Evolutionary conservation across 1,284 basidiomycete species (phyloP).

Genomic region (Porogramme epimiltina): DNA sequence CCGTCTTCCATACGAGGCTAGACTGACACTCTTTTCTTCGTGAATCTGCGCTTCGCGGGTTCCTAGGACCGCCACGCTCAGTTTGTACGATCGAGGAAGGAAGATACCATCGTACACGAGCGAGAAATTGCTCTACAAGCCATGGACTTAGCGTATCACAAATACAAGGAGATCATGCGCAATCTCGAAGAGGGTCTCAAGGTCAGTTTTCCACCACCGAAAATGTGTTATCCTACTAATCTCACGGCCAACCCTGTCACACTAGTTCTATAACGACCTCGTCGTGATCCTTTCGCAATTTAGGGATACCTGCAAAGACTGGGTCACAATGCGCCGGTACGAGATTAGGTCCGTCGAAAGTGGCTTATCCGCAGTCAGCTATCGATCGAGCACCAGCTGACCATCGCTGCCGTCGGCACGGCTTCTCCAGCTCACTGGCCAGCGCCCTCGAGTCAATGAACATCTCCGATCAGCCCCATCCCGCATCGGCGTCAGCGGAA

Average conservation of each 20-base stretch:
- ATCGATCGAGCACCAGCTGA: neutral
- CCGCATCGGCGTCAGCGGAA: neutral
- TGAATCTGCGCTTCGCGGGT: neutral
- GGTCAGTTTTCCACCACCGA: slow-evolving; percentile 39
- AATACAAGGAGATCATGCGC: slow-evolving; percentile 83
- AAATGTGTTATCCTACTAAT: neutral
- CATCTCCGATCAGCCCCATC: slow-evolving; percentile 11
- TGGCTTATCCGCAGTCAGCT: neutral
- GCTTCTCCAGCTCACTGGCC: slow-evolving; percentile 23
- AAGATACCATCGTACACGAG: slow-evolving; percentile 78
- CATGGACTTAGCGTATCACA: slow-evolving; percentile 88
- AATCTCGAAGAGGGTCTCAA: slow-evolving; percentile 91
- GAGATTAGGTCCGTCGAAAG: slow-evolving; percentile 57
- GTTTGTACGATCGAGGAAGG: slow-evolving; percentile 79
- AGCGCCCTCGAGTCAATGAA: slow-evolving; percentile 26
- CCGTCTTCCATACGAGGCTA: no score
- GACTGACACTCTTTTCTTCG: neutral
- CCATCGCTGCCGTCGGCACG: neutral
- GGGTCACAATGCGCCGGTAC: slow-evolving; percentile 69
- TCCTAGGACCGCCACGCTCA: slow-evolving; percentile 70
- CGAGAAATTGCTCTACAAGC: slow-evolving; percentile 86
- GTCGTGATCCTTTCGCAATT: slow-evolving; percentile 71
- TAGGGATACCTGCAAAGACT: slow-evolving; percentile 75
- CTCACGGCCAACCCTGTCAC: neutral
- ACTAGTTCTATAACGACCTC: slow-evolving; percentile 86